These are phyloP conservation scores for Usnea hakonensis DNA, from an alignment of 495 filamentous ascomycete genomes.

Conservation along the genomic window DNA sequence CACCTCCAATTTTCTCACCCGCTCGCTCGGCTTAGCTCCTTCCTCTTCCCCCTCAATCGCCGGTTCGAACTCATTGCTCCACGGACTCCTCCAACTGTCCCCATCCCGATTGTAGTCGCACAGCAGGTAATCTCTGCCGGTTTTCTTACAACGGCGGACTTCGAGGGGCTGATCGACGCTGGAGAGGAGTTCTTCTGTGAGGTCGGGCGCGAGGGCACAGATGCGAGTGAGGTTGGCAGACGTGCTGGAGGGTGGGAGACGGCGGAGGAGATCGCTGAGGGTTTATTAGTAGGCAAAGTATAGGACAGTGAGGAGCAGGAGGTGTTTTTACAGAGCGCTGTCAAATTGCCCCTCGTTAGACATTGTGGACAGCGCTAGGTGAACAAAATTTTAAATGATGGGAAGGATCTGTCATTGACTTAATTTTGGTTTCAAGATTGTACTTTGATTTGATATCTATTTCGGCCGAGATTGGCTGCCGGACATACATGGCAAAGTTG, in stretches of 20 bases:
- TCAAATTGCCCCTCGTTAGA: slow-evolving; percentile 48
- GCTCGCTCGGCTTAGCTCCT: slow-evolving; percentile 72
- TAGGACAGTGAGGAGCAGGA: neutral
- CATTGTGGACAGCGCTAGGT: slow-evolving; percentile 33
- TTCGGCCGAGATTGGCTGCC: neutral
- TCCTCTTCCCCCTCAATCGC: slow-evolving; percentile 53
- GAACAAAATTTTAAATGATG: neutral
- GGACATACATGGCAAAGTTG: neutral
- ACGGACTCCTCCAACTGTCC: slow-evolving; percentile 91
- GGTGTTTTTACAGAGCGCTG: slow-evolving; percentile 49
- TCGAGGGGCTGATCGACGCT: slow-evolving; percentile 94
- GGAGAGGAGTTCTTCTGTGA: slow-evolving; percentile 95
- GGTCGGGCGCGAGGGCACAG: slow-evolving; percentile 75
- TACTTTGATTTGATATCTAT: neutral
- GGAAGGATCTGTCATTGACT: neutral
- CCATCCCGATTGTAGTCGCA: slow-evolving; percentile 99
- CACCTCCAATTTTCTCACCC: slow-evolving; percentile 87
- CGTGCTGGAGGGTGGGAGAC: slow-evolving; percentile 88
- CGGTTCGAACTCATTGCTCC: slow-evolving; percentile 97
- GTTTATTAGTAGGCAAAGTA: slow-evolving; percentile 7
- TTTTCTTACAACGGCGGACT: slow-evolving; percentile 74
- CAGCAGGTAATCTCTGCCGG: slow-evolving; percentile 89
- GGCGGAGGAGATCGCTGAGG: slow-evolving; percentile 89
- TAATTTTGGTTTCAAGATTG: neutral
- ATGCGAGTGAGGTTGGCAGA: slow-evolving; percentile 75